Percentiles rank a stretch among this genome's conserved stretches.
These are phyloP conservation scores for Blastocystis hominis DNA, from an alignment of 352 stramenopile species.

Conservation along the genomic window DNA sequence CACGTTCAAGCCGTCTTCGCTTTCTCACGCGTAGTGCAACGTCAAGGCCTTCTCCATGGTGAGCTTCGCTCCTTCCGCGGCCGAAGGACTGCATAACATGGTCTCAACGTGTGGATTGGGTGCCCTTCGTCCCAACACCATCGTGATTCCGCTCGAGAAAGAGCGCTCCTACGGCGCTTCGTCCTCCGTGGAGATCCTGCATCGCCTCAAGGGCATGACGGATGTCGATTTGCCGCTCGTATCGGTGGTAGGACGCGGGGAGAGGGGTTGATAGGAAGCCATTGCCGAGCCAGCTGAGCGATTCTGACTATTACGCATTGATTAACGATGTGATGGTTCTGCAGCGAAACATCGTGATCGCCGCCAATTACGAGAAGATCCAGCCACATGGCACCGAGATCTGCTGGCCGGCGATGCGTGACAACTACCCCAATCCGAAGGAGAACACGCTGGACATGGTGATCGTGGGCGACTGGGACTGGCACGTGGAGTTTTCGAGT, in stretches of 20 bases:
- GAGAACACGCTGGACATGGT: conserved; percentile 17
- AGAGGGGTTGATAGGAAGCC: background rate
- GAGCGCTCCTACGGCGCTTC: conserved; percentile 61
- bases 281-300: background rate
- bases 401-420: background rate
- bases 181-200: background rate
- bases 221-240: background rate
- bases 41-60: conserved; percentile 65
- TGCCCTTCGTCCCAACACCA: conserved; percentile 72
- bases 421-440: background rate
- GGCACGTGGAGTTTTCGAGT: conserved; percentile 39
- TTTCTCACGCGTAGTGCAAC: conserved; percentile 54
- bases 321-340: conserved; percentile 66
- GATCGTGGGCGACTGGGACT: conserved; percentile 43
- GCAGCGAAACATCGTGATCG: conserved; percentile 67
- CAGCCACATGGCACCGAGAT: conserved; percentile 59
- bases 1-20: background rate
- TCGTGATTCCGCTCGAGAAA: conserved; percentile 63
- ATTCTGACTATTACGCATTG: conserved; percentile 64
- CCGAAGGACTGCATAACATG: conserved; percentile 68
- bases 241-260: background rate
- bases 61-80: conserved; percentile 63
- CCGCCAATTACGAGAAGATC: conserved; percentile 64
- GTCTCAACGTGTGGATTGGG: conserved; percentile 69
- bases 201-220: background rate